These are phyloP conservation scores for Quercus glauca DNA, from an alignment of 306 rosid species.

Conservation along the genomic window DNA sequence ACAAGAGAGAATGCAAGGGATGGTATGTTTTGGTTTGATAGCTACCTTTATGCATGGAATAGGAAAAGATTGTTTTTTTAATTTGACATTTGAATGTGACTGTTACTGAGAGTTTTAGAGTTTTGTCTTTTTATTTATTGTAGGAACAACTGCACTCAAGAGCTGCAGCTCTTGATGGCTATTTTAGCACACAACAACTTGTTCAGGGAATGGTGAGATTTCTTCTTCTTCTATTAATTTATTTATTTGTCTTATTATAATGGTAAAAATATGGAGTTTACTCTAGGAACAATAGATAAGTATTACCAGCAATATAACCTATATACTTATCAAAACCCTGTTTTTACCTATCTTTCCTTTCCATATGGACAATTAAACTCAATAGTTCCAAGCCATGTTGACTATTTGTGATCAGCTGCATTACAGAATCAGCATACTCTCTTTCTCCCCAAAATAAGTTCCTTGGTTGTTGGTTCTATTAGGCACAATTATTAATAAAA, in stretches of 20 bases:
- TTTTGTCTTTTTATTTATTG: background rate
- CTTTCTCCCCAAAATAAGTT: too few relatives aligned
- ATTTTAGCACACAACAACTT: conserved; percentile 29
- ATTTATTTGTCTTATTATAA: background rate
- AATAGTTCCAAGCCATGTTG: conserved; percentile 12
- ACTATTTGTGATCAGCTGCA: conserved; percentile 21
- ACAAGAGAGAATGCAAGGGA: conserved; percentile 21
- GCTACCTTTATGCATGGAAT: background rate
- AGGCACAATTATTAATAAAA: too few relatives aligned
- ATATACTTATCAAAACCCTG: background rate
- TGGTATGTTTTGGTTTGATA: conserved; percentile 20
- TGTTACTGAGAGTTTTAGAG: conserved; percentile 12
- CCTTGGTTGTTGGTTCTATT: too few relatives aligned
- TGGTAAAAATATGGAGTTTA: background rate
- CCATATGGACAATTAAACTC: conserved; percentile 28
- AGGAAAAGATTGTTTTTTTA: background rate
- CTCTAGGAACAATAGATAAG: background rate
- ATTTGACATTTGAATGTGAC: background rate
- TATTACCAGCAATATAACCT: background rate
- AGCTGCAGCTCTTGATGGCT: conserved; percentile 36
- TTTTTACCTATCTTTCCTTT: background rate
- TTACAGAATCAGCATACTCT: too few relatives aligned
- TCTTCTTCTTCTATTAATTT: background rate
- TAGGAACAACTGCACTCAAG: conserved; percentile 38
- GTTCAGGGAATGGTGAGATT: conserved; percentile 34